Base-by-base conservation (phyloP, 306 rosid species). In the Cucumis cinereus region DNA sequence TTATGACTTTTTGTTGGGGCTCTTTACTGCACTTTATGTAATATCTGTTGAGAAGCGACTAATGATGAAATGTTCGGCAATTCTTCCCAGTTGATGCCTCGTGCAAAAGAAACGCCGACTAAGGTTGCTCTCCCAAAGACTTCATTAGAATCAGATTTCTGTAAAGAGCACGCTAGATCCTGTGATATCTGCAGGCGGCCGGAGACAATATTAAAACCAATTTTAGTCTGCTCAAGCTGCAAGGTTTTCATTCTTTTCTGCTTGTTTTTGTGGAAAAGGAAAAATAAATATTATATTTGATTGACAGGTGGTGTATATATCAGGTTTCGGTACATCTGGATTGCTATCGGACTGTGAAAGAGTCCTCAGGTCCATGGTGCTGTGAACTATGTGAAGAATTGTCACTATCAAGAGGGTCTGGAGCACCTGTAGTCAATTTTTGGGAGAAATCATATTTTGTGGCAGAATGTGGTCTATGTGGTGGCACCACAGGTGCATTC, bases 261-360 rank as follows among this genome's bases (percentile, higher is more conserved):
- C 64, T 69, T 43, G 41, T 55, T 75, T 71, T 40, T 49, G 24
- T 52, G 40, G 24, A 77, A 61, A 20, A 11, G n/a, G 33, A 61
- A 58, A 24, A 70, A 58, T 10, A 43, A 74, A 55, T 72, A 50
- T 55, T 43, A 28, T 75, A 61, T 24, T 80, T 23, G 62, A 56
- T 70, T 79, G 57, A 23, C 43, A 35, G 33, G 15, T 40, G 61
- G 40, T 35, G 47, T 35, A 23, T 72, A 8, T 82, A 63, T 81
- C 93, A 95, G 99, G 98, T 95, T 84, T 86, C 92, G 4, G 97
- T 95, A 79, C 99, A 95, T 89, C 85, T 91, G 88, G 91, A 83
- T 80, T 95, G 99, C 86, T 95, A 95, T 83, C 91, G 91, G 23
- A 83, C 90, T 62, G 85, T 88, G 77, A 89, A 86, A 80, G 97